Percentiles rank a stretch among this genome's conserved stretches.
These are phyloP conservation scores for Naganishia randhawae DNA, from an alignment of 768 basidiomycete genomes.

Conservation along the genomic window DNA sequence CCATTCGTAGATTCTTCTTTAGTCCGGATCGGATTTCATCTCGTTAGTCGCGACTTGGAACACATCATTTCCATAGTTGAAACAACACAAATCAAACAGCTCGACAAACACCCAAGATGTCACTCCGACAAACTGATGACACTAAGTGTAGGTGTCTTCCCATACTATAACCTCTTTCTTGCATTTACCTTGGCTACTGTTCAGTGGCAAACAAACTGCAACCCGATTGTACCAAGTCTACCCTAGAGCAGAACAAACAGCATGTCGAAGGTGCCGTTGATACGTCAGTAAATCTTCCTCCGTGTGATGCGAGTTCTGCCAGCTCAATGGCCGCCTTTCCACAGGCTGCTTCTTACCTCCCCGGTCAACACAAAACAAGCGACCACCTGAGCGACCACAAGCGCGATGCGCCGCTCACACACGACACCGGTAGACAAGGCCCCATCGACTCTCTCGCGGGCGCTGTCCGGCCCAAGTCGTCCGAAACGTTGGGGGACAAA, in stretches of 20 bases:
- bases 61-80: too few species aligned
- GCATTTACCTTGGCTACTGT: neutral
- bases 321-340: neutral
- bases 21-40: too few species aligned
- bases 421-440: conserved; percentile 16
- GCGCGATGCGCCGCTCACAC: conserved; percentile 7
- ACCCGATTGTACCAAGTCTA: conserved; percentile 21
- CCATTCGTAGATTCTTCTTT: too few species aligned
- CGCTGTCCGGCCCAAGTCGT: conserved; percentile 19
- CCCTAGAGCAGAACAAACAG: neutral
- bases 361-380: conserved; percentile 23
- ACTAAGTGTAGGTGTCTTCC: conserved; percentile 2
- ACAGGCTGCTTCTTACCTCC: conserved; percentile 24
- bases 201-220: conserved; percentile 4
- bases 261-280: conserved; percentile 4
- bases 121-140: neutral
- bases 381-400: conserved; percentile 24
- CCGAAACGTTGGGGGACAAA: conserved; percentile 21
- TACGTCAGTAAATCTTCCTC: neutral
- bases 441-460: conserved; percentile 5
- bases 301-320: neutral
- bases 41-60: too few species aligned
- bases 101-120: neutral
- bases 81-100: too few species aligned
- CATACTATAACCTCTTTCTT: neutral